Conservation (phyloP, 495 filamentous ascomycete genomes). For the Sordaria brevicollis region DNA sequence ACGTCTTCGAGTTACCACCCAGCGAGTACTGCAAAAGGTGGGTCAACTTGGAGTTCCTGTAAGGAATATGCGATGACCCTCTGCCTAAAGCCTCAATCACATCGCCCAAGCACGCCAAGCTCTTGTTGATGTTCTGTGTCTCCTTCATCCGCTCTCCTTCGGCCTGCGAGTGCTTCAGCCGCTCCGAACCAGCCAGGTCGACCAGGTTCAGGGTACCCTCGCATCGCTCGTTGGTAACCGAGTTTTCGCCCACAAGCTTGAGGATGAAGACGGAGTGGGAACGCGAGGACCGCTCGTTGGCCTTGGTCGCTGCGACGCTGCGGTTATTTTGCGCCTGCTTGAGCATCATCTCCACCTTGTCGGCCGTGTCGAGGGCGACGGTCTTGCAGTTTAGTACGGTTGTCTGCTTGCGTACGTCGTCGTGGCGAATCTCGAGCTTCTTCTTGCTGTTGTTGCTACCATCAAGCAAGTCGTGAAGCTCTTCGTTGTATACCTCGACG, state of each 20-base stretch:
- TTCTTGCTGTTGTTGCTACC: constrained; percentile 80
- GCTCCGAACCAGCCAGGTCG: constrained; percentile 87
- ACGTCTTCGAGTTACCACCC: constrained; percentile 89
- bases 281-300: constrained; percentile 87
- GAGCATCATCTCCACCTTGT: constrained; percentile 71
- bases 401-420: constrained; percentile 69
- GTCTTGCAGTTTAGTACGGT: constrained; percentile 74
- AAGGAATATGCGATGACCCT: constrained; percentile 82
- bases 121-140: constrained; percentile 96
- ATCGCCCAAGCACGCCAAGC: constrained; percentile 83
- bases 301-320: constrained; percentile 88
- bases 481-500: constrained; percentile 99
- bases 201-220: constrained; percentile 95
- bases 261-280: constrained; percentile 97
- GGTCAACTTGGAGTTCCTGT: constrained; percentile 92
- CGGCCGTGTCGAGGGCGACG: constrained; percentile 64
- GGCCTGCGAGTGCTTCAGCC: constrained; percentile 72
- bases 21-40: constrained; percentile 93
- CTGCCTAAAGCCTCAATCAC: constrained; percentile 86
- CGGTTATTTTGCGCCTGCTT: constrained; percentile 70
- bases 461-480: constrained; percentile 81
- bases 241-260: constrained; percentile 72
- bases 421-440: constrained; percentile 88
- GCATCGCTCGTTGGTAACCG: constrained; percentile 68
- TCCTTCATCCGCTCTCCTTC: constrained; percentile 83